phyloP scores from a whole-genome alignment of 2,329 filamentous ascomycete genomes.

The Akanthomyces uredinophilus region DNA sequence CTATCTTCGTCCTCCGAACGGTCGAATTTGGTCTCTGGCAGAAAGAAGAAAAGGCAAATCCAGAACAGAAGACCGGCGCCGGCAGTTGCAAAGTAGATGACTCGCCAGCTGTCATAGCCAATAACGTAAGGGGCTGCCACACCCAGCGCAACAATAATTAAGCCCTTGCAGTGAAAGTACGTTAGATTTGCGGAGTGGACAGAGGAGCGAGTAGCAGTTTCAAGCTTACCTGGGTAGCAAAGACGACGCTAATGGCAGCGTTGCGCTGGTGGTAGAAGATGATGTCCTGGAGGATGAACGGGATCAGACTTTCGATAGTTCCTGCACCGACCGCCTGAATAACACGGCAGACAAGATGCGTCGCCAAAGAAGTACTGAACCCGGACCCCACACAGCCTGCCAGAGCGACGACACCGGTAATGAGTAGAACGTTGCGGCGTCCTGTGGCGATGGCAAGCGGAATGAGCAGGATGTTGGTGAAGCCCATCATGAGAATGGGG shows the following conservation, averaged over 20 bases:
- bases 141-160: slow-evolving; percentile 27
- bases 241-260: slow-evolving; percentile 27
- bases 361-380: slow-evolving; percentile 25
- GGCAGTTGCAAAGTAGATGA: slow-evolving; percentile 31
- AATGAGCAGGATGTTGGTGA: slow-evolving; percentile 32
- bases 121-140: slow-evolving; percentile 27
- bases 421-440: slow-evolving; percentile 31
- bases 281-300: slow-evolving; percentile 35
- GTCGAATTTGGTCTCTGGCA: slow-evolving; percentile 32
- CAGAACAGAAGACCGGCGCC: slow-evolving; percentile 28
- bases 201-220: neutral
- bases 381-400: slow-evolving; percentile 33
- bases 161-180: slow-evolving; percentile 18
- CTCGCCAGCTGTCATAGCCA: slow-evolving; percentile 29
- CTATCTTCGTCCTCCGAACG: slow-evolving; percentile 28
- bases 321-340: slow-evolving; percentile 33
- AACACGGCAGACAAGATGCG: slow-evolving; percentile 29
- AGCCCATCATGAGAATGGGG: slow-evolving; percentile 31
- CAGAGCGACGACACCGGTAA: slow-evolving; percentile 29
- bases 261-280: slow-evolving; percentile 35
- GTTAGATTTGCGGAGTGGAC: neutral
- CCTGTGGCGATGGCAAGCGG: slow-evolving; percentile 34
- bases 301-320: slow-evolving; percentile 31
- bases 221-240: slow-evolving; percentile 21
- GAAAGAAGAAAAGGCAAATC: slow-evolving; percentile 27